Evolutionary conservation across 176 grass and related monocot genomes (phyloP).

Genomic region (bread wheat (Triticum aestivum)): IWGSC_CS_RefSeq_v2.1 NC_057814.1:65685733-65686232

Average conservation of each 20-base stretch:
- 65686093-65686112: too few relatives aligned
- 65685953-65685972: slow-evolving; percentile 26
- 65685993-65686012: not conserved
- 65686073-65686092: not conserved
- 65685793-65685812: not conserved
- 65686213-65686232: not conserved
- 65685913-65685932: slow-evolving; percentile 86
- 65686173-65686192: not conserved
- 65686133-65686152: not conserved
- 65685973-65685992: not conserved
- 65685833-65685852: not conserved
- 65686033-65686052: slow-evolving; percentile 7
- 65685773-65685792: not conserved
- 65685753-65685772: too few relatives aligned
- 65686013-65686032: not conserved
- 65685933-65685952: slow-evolving; percentile 78
- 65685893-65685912: slow-evolving; percentile 63
- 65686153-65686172: not conserved
- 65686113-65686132: not conserved
- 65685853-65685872: not conserved
- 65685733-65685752: not conserved
- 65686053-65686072: not conserved
- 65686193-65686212: too few relatives aligned
- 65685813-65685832: not conserved
- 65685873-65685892: not conserved